Evolutionary conservation across 169 alveolate genomes (phyloP).

Genomic region (Plasmodium berghei): DNA sequence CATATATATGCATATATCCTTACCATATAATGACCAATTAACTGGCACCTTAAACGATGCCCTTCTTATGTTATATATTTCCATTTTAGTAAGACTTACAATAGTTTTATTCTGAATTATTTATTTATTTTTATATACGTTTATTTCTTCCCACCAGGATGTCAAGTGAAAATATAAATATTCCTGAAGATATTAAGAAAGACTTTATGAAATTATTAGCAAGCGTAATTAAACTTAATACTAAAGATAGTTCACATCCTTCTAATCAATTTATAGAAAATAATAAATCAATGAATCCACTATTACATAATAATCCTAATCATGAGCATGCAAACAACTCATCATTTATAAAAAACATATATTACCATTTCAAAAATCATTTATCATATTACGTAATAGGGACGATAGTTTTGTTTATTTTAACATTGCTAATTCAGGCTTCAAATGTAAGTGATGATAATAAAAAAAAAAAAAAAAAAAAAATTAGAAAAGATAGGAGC

Average conservation of each 20-base stretch:
- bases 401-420: slow-evolving; percentile 24
- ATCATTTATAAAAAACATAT: slow-evolving; percentile 28
- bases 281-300: slow-evolving; percentile 19
- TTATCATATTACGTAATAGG: slow-evolving; percentile 37
- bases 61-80: not conserved
- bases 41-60: not conserved
- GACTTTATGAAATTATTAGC: slow-evolving; percentile 49
- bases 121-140: not conserved
- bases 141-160: slow-evolving; percentile 20
- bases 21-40: not conserved
- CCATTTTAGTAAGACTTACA: no score
- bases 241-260: slow-evolving; percentile 9
- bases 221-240: slow-evolving; percentile 39
- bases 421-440: slow-evolving; percentile 50
- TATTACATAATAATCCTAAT: slow-evolving; percentile 3
- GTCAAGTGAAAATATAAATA: slow-evolving; percentile 44
- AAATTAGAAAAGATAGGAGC: slow-evolving; percentile 40
- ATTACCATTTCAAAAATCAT: slow-evolving; percentile 34
- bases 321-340: slow-evolving; percentile 18
- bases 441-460: slow-evolving; percentile 60
- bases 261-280: slow-evolving; percentile 10
- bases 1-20: not conserved
- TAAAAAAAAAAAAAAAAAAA: slow-evolving; percentile 26
- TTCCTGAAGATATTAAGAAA: slow-evolving; percentile 61
- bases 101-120: not conserved